Evolutionary conservation across 2,329 filamentous ascomycete genomes (phyloP).

Genomic region (Colletotrichum sp.): DNA sequence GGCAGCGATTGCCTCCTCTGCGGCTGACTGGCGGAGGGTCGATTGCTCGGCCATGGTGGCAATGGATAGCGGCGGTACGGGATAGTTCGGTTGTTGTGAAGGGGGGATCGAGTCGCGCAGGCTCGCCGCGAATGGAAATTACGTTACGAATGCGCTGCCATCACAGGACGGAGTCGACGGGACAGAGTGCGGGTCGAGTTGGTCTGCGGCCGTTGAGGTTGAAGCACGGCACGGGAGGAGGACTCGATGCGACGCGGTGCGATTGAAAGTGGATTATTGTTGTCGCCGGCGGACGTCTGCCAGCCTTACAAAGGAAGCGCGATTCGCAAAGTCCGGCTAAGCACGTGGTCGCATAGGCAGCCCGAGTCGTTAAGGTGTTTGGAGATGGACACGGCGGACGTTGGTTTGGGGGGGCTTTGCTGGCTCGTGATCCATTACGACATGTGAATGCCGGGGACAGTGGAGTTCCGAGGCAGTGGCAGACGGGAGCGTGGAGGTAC

Average conservation of each 20-base stretch:
- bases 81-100: not conserved
- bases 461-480: slow-evolving; percentile 20
- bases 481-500: not conserved
- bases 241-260: not conserved
- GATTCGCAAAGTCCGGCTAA: not conserved
- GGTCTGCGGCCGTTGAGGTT: not conserved
- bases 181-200: not conserved
- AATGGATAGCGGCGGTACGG: slow-evolving; percentile 63
- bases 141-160: slow-evolving; percentile 15
- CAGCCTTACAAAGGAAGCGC: not conserved
- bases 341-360: slow-evolving; percentile 16
- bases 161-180: not conserved
- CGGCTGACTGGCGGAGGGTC: slow-evolving; percentile 70
- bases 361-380: slow-evolving; percentile 10
- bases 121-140: slow-evolving; percentile 9
- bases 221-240: not conserved
- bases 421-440: slow-evolving; percentile 22
- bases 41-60: slow-evolving; percentile 65
- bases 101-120: slow-evolving; percentile 11
- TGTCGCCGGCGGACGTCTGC: not conserved
- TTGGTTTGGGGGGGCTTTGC: not conserved
- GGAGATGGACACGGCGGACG: not conserved
- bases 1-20: slow-evolving; percentile 69
- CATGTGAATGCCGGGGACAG: slow-evolving; percentile 19
- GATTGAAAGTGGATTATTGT: not conserved